Percentiles rank a stretch among this genome's conserved stretches.
These are phyloP conservation scores for Aspergillus brasiliensis DNA, from an alignment of 2,329 filamentous ascomycete species.

Conservation along the genomic window DNA sequence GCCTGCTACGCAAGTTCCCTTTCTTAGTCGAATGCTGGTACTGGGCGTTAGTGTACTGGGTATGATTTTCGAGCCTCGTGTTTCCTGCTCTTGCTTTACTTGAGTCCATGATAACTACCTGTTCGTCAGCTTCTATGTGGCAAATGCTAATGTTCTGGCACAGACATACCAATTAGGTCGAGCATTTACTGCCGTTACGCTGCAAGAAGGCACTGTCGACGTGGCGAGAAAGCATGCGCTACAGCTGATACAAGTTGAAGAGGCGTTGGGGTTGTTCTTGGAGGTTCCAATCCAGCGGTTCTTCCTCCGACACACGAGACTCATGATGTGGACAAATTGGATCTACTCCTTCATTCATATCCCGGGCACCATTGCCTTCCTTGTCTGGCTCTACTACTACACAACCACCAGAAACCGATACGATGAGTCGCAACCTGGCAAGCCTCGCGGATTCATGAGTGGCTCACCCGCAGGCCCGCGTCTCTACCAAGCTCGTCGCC, in stretches of 20 bases:
- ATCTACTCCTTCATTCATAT: constrained; percentile 79
- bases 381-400: constrained; percentile 68
- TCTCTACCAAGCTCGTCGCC: constrained; percentile 58
- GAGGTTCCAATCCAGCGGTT: constrained; percentile 64
- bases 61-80: constrained; percentile 44
- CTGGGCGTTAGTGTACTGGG: constrained; percentile 77
- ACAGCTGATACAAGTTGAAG: constrained; percentile 67
- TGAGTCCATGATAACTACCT: not conserved
- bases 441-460: constrained; percentile 36
- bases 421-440: constrained; percentile 43
- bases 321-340: constrained; percentile 71
- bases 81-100: not conserved
- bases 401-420: constrained; percentile 63
- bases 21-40: constrained; percentile 77
- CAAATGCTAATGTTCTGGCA: constrained; percentile 11
- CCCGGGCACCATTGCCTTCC: constrained; percentile 72
- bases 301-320: constrained; percentile 55
- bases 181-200: constrained; percentile 69
- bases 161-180: constrained; percentile 75
- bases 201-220: constrained; percentile 68
- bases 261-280: constrained; percentile 65
- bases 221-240: constrained; percentile 70
- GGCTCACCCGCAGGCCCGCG: constrained; percentile 51
- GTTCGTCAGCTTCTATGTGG: not conserved
- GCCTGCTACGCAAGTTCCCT: constrained; percentile 67